A percentile compares a stretch with the other conserved stretches of the same genome.
These are phyloP conservation scores for Ogataea neopini DNA, from an alignment of 805 yeast genomes.

Conservation along the genomic window DNA sequence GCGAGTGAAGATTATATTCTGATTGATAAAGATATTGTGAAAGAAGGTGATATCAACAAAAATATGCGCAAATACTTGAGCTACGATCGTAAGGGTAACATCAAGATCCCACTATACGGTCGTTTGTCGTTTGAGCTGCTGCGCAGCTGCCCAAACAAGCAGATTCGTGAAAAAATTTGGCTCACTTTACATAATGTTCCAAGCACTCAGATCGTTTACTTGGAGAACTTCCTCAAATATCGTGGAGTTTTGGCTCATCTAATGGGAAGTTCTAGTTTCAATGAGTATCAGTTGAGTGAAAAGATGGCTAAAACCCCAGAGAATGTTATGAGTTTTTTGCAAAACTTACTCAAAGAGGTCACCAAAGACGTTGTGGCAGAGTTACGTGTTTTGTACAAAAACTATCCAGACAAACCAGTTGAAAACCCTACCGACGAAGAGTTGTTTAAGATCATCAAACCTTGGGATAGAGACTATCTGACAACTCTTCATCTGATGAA, in stretches of 20 bases:
- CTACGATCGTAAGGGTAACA: constrained; percentile 39
- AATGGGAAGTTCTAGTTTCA: constrained; percentile 68
- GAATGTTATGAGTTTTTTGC: constrained; percentile 70
- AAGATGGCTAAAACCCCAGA: constrained; percentile 87
- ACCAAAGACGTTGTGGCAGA: constrained; percentile 61
- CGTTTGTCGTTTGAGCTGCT: constrained; percentile 65
- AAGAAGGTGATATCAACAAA: constrained; percentile 29
- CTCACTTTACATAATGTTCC: constrained; percentile 67
- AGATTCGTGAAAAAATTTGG: constrained; percentile 72
- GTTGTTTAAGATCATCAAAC: constrained; percentile 54
- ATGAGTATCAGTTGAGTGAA: constrained; percentile 80
- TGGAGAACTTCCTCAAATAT: constrained; percentile 60
- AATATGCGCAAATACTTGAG: constrained; percentile 25
- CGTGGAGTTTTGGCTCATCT: constrained; percentile 72
- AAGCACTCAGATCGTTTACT: constrained; percentile 55
- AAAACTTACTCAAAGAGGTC: constrained; percentile 53
- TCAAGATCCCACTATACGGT: constrained; percentile 60
- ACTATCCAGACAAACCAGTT: constrained; percentile 21
- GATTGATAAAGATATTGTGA: constrained; percentile 32
- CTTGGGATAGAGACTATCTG: constrained; percentile 90
- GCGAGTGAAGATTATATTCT: constrained; percentile 29
- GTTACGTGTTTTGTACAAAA: constrained; percentile 45
- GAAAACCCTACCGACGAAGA: constrained; percentile 37
- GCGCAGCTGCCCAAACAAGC: constrained; percentile 54
- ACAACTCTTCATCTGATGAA: constrained; percentile 31